These are phyloP conservation scores for Talaromyces rugulosus DNA, from an alignment of 2,329 filamentous ascomycete species.

Conservation along the genomic window DNA sequence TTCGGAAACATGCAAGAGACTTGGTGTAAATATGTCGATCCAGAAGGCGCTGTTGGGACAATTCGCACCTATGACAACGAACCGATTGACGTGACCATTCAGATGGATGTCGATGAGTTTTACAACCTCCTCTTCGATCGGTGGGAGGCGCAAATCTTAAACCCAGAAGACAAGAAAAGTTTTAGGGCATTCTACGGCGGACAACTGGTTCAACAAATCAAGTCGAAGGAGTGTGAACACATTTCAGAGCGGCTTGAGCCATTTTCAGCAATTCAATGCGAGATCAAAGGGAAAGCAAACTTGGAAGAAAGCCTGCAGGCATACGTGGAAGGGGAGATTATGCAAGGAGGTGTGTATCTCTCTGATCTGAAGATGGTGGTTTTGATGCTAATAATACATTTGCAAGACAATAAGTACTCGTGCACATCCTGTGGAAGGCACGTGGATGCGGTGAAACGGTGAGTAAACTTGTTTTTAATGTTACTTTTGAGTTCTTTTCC, in stretches of 20 bases:
- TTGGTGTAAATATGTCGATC: constrained; percentile 68
- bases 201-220: constrained; percentile 88
- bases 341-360: constrained; percentile 69
- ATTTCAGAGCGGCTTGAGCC: constrained; percentile 86
- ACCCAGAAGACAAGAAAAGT: constrained; percentile 61
- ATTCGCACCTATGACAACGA: constrained; percentile 81
- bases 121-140: constrained; percentile 91
- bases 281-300: constrained; percentile 85
- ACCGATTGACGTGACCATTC: constrained; percentile 77
- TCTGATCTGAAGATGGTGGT: neutral
- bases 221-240: constrained; percentile 89
- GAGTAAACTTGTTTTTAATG: constrained; percentile 17
- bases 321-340: constrained; percentile 93
- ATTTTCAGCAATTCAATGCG: constrained; percentile 92
- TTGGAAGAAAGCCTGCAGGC: constrained; percentile 85
- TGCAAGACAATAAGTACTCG: constrained; percentile 89
- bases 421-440: constrained; percentile 85
- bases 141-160: constrained; percentile 76
- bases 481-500: neutral
- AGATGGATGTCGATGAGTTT: constrained; percentile 99
- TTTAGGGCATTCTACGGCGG: constrained; percentile 88
- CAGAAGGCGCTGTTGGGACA: constrained; percentile 65
- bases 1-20: constrained; percentile 86
- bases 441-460: constrained; percentile 89
- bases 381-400: constrained; percentile 17